Evolutionary conservation across 2,329 filamentous ascomycete species (phyloP).

Genomic region (Emergomyces orientalis): DNA sequence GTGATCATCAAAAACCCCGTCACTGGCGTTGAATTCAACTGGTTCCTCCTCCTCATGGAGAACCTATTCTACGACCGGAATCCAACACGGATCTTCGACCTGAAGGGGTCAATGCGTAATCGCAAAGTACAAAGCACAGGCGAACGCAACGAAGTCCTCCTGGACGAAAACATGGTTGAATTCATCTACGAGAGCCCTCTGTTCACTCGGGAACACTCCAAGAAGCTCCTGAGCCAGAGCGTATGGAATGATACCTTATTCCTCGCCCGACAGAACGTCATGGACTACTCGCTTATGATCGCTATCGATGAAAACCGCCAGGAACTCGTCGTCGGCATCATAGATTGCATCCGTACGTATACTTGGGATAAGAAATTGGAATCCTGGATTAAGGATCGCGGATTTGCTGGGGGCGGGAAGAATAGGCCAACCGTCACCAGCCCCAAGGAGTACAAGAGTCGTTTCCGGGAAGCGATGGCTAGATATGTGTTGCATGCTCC

Average conservation of each 20-base stretch:
- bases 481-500: conserved; percentile 55
- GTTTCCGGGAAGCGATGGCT: conserved; percentile 94
- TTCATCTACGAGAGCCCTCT: conserved; percentile 97
- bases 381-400: conserved; percentile 97
- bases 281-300: conserved; percentile 99
- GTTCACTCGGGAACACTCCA: conserved; percentile 90
- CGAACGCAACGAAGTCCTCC: conserved; percentile 87
- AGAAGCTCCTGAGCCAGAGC: conserved; percentile 80
- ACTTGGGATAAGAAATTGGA: conserved; percentile 99
- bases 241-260: conserved; percentile 98
- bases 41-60: conserved; percentile 91
- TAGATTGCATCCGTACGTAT: conserved; percentile 96
- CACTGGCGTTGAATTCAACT: conserved; percentile 87
- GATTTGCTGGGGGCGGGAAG: conserved; percentile 68
- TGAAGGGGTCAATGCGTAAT: conserved; percentile 98
- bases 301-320: conserved; percentile 84
- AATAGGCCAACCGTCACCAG: conserved; percentile 88
- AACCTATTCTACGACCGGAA: conserved; percentile 94
- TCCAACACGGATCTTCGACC: conserved; percentile 82
- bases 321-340: conserved; percentile 93
- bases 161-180: conserved; percentile 98
- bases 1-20: conserved; percentile 91
- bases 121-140: conserved; percentile 94
- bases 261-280: conserved; percentile 87
- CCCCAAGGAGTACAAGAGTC: conserved; percentile 93